Evolutionary conservation across 2,329 filamentous ascomycete genomes (phyloP).

Genomic region (Neonectria ditissima): DNA sequence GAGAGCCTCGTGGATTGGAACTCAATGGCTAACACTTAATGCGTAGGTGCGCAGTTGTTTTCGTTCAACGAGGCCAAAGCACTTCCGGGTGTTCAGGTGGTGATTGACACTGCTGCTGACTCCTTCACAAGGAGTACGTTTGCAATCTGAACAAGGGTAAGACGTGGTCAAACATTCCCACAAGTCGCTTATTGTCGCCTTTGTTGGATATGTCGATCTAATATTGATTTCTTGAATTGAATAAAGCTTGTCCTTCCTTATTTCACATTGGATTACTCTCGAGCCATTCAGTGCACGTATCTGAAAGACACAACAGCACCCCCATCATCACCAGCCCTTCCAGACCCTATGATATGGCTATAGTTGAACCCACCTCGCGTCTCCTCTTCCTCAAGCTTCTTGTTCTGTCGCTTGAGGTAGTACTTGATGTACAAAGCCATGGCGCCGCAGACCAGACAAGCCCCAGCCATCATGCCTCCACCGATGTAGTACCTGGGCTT

Average conservation of each 20-base stretch:
- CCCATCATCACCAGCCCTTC: background rate
- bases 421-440: constrained; percentile 46
- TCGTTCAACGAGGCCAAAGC: constrained; percentile 5
- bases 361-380: constrained; percentile 13
- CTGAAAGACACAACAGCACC: constrained; percentile 20
- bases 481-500: constrained; percentile 48
- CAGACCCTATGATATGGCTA: constrained; percentile 13
- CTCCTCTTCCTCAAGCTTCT: constrained; percentile 40
- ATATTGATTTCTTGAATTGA: too few relatives aligned
- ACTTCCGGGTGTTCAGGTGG: constrained; percentile 9
- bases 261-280: background rate
- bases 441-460: constrained; percentile 39
- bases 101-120: constrained; percentile 4
- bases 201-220: too few relatives aligned
- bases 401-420: constrained; percentile 41
- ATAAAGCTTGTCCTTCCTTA: background rate
- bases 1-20: background rate
- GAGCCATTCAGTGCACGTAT: constrained; percentile 14
- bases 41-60: constrained; percentile 1
- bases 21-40: background rate
- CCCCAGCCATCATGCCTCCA: constrained; percentile 42
- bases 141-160: background rate
- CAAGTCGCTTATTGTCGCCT: background rate
- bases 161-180: background rate
- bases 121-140: constrained; percentile 5